Conservation (phyloP, 805 yeast genomes). For the Wickerhamiella sergipiensis region DNA sequence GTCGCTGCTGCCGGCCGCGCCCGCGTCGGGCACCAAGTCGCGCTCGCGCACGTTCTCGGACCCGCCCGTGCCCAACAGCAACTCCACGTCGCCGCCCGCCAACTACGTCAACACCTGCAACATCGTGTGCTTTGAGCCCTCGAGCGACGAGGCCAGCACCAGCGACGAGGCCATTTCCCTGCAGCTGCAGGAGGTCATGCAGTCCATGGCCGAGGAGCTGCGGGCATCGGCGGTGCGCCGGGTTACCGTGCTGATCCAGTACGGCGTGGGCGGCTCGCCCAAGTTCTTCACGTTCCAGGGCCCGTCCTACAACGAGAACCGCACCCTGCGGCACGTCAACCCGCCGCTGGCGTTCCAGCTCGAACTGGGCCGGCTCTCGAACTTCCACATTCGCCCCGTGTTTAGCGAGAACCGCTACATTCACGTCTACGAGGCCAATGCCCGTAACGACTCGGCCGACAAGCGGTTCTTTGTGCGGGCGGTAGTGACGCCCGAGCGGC, state of each 20-base stretch:
- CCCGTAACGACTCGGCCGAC: conserved; percentile 85
- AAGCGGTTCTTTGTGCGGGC: conserved; percentile 96
- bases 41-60: conserved; percentile 29
- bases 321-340: conserved; percentile 92
- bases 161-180: conserved; percentile 50
- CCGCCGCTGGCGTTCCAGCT: conserved; percentile 97
- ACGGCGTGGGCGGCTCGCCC: conserved; percentile 76
- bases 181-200: conserved; percentile 50
- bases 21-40: conserved; percentile 22
- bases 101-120: conserved; percentile 66
- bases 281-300: conserved; percentile 92
- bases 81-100: conserved; percentile 6
- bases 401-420: conserved; percentile 94
- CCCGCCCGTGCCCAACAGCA: conserved; percentile 16
- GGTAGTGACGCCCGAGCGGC: conserved; percentile 88
- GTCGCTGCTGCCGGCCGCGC: conserved; percentile 40
- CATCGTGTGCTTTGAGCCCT: conserved; percentile 39
- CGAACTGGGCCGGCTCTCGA: conserved; percentile 85
- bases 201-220: conserved; percentile 57
- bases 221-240: conserved; percentile 70
- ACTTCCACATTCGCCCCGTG: conserved; percentile 88
- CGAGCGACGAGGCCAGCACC: conserved; percentile 42
- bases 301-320: conserved; percentile 73
- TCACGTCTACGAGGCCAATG: conserved; percentile 93
- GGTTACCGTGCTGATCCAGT: conserved; percentile 80